A percentile compares a stretch with the other conserved stretches of the same genome.
phyloP scores from a whole-genome alignment of 2,329 filamentous ascomycete genomes.

The Cordyceps javanica region DNA sequence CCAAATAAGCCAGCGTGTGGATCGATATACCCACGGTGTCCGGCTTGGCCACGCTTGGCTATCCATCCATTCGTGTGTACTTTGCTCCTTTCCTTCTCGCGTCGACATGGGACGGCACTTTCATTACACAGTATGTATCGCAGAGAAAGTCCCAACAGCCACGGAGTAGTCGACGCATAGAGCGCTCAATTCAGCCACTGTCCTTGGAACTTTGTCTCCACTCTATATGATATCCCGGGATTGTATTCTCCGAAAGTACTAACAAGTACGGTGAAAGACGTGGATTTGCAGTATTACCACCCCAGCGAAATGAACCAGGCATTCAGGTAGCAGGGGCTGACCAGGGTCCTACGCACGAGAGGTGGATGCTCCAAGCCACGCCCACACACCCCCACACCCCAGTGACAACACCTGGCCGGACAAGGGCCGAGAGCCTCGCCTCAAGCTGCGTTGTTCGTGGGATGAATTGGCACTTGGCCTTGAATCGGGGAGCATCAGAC shows the following conservation, averaged over 20 bases:
- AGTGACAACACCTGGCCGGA: conserved; percentile 3
- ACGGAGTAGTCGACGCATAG: background rate
- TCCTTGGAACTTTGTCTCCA: background rate
- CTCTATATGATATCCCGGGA: background rate
- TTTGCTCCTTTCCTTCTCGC: too few species aligned
- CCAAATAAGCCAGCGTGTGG: too few species aligned
- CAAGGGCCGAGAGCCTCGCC: conserved; percentile 10
- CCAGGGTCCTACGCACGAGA: background rate
- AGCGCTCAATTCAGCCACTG: background rate
- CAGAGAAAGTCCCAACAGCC: background rate
- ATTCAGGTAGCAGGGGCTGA: background rate
- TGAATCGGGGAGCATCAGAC: background rate
- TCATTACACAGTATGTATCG: background rate
- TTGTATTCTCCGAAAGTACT: background rate
- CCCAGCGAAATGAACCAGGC: conserved; percentile 8
- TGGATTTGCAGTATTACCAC: background rate
- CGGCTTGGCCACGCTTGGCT: too few species aligned
- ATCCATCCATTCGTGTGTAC: too few species aligned
- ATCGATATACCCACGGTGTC: too few species aligned
- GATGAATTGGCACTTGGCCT: background rate
- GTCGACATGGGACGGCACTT: background rate
- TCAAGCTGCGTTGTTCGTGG: conserved; percentile 1
- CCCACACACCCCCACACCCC: conserved; percentile 3
- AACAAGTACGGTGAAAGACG: background rate
- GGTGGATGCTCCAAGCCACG: background rate